Evolutionary conservation across 768 basidiomycete genomes (phyloP).

Genomic region (Galerina marginata): DNA sequence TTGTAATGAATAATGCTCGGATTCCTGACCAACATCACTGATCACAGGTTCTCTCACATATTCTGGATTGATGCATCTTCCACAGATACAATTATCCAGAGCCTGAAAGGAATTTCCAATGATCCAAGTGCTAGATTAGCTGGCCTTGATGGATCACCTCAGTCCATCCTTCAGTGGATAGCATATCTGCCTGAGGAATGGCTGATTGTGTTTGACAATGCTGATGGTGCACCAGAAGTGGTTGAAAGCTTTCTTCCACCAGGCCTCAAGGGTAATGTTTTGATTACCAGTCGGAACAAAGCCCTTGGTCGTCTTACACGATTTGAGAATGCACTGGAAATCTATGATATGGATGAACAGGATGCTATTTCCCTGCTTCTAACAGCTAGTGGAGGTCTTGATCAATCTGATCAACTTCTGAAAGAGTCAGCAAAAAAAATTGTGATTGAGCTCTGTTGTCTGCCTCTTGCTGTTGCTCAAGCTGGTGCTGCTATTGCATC

Average conservation of each 20-base stretch:
- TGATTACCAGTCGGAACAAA: no score
- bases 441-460: slow-evolving; percentile 1
- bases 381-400: slow-evolving; percentile 11
- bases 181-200: no score
- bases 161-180: slow-evolving; percentile 6
- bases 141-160: neutral
- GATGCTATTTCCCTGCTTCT: slow-evolving; percentile 23
- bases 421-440: slow-evolving; percentile 8
- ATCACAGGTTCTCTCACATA: neutral
- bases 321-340: neutral
- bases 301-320: slow-evolving; percentile 8
- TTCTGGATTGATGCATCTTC: slow-evolving; percentile 3
- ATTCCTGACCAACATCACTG: neutral
- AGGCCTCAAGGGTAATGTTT: no score
- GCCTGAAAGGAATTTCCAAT: neutral
- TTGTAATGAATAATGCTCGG: neutral
- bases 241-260: no score
- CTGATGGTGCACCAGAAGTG: no score
- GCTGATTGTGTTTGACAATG: no score
- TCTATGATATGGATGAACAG: slow-evolving; percentile 20
- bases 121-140: neutral
- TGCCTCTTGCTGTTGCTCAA: slow-evolving; percentile 20
- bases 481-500: slow-evolving; percentile 23
- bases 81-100: neutral
- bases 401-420: neutral